Evolutionary conservation across 768 basidiomycete species (phyloP).

Genomic region (Ephemerocybe angulata): DNA sequence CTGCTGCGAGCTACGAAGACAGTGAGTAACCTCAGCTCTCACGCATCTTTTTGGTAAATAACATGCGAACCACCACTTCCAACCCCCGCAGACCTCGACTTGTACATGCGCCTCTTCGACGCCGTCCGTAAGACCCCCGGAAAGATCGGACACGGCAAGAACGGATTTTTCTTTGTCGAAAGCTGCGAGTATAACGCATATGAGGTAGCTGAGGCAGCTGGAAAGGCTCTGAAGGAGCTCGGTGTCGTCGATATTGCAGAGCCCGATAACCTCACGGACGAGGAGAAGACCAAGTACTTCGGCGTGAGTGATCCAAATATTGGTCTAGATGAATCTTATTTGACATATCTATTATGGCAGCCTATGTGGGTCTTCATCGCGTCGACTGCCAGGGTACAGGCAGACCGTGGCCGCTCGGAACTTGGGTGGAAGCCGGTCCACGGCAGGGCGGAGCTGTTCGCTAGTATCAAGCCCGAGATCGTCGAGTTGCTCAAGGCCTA

Average conservation of each 20-base stretch:
- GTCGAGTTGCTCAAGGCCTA: too few relatives aligned
- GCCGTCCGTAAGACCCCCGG: constrained; percentile 11
- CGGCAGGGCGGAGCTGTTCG: too few relatives aligned
- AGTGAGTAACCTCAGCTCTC: constrained; percentile 25
- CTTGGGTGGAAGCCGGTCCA: too few relatives aligned
- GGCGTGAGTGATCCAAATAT: constrained; percentile 18
- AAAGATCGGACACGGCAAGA: constrained; percentile 14
- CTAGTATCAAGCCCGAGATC: too few relatives aligned
- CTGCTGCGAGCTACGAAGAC: constrained; percentile 51
- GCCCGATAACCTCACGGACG: constrained; percentile 16
- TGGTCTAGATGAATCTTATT: too few relatives aligned
- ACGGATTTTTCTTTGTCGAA: constrained; percentile 25
- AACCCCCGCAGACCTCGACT: constrained; percentile 14
- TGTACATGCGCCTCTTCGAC: constrained; percentile 19
- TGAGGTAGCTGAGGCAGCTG: constrained; percentile 15
- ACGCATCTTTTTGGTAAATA: background rate
- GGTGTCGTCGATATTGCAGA: constrained; percentile 14
- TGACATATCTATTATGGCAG: too few relatives aligned
- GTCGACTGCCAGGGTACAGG: too few relatives aligned
- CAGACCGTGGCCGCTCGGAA: too few relatives aligned
- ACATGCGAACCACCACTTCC: background rate
- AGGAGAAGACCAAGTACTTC: constrained; percentile 16
- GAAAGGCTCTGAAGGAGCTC: constrained; percentile 15
- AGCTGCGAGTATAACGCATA: constrained; percentile 15
- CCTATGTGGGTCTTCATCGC: too few relatives aligned